phyloP scores from a whole-genome alignment of 257 asterid genomes.

The Nicotiana sylvestris region DNA sequence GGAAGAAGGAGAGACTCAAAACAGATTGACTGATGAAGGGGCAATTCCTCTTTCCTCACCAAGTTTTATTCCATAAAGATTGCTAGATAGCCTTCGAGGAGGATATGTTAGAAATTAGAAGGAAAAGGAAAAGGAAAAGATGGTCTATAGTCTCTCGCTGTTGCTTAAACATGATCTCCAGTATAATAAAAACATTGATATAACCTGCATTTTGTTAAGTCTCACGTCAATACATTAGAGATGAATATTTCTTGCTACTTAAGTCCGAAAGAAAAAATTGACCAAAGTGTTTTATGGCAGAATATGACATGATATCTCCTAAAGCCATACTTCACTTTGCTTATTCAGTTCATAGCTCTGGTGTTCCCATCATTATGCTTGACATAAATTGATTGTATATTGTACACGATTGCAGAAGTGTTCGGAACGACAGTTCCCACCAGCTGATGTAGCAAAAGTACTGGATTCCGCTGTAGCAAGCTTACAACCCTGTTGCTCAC shows the following conservation, averaged over 20 bases:
- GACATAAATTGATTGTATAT: background rate
- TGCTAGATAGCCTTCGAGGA: background rate
- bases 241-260: conserved; percentile 5
- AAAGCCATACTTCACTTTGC: background rate
- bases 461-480: conserved; percentile 83
- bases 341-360: background rate
- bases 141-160: background rate
- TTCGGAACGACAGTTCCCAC: conserved; percentile 92
- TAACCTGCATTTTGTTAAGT: background rate
- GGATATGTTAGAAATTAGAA: background rate
- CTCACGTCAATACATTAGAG: background rate
- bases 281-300: background rate
- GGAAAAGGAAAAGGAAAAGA: background rate
- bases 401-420: conserved; percentile 61
- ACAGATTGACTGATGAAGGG: background rate
- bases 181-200: background rate
- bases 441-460: conserved; percentile 81
- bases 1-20: background rate
- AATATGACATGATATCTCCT: background rate
- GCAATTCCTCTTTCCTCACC: background rate
- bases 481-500: conserved; percentile 71
- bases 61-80: background rate
- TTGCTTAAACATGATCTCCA: background rate
- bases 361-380: background rate
- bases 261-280: background rate